Evolutionary conservation across 2,329 filamentous ascomycete genomes (phyloP), one percentile per base, ranked within the genome.

Genomic region (Nigrograna mackinnonii): DNA sequence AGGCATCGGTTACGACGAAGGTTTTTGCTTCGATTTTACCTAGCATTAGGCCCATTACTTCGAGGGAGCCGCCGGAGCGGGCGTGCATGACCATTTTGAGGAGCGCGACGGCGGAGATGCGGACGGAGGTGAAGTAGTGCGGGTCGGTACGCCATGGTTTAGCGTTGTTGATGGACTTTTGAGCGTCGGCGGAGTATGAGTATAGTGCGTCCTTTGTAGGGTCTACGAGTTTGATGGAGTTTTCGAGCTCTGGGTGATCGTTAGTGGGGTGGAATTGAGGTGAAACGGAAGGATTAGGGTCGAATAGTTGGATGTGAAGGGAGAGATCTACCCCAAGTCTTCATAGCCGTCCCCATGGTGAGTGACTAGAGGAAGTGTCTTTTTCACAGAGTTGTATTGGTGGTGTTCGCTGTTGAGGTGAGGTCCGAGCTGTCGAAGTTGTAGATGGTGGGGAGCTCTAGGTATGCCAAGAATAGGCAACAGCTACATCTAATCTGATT

Each of bases 71-170:
- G 52, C 94, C 94, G 0, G 90, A 91, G n/a, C 94, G 88, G 7
- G 94, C 94, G 68, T 99, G 94, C 89, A 96, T 97, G 52, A 95
- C 90, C 94, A 99, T 99, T 75, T 99, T 99, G 57, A 97, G 82
- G 45, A 99, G 82, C 4, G 94, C 94, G 11, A 96, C 86, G 44
- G 94, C 91, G 39, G 89, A 95, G 71, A 99, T 92, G 60, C 91
- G 89, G 35, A 97, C 90, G 40, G 87, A 81, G 67, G 92, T 95
- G 81, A 97, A 99, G 77, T 96, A 85, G 69, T 90, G 80, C 0
- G 87, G 85, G 63, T 96, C 85, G 35, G 75, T 76, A 37, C 74
- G 75, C 94, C 94, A 97, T 47, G 91, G 91, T 40, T 80, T 80
- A 17, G 79, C 75, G 9, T 79, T 72, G 49, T 78, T 79, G 52